Conservation (phyloP, 805 yeast species). For the Dipodascopsis tothii region DNA sequence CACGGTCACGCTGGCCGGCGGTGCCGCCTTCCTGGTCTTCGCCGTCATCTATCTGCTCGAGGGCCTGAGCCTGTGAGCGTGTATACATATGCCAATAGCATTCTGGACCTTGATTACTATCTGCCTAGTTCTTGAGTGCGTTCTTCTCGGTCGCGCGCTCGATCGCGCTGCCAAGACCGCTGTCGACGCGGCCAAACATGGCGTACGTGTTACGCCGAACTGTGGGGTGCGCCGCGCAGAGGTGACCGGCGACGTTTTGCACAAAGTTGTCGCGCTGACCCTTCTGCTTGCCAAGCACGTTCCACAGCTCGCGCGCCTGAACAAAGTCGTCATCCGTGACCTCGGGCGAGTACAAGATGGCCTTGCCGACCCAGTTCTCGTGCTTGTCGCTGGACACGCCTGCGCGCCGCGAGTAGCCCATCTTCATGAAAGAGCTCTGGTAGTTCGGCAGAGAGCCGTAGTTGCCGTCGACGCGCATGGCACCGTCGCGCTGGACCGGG, state of each 20-base stretch:
- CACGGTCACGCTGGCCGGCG: conserved; percentile 86
- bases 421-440: conserved; percentile 16
- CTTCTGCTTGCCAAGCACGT: conserved; percentile 65
- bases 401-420: conserved; percentile 28
- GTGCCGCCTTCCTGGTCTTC: conserved; percentile 76
- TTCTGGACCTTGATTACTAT: too few relatives aligned
- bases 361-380: conserved; percentile 77
- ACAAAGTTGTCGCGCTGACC: conserved; percentile 81
- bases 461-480: conserved; percentile 41
- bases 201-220: conserved; percentile 74
- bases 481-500: conserved; percentile 57
- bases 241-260: conserved; percentile 76
- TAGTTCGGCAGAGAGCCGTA: conserved; percentile 48
- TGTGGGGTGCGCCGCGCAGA: conserved; percentile 53
- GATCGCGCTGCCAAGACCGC: conserved; percentile 59
- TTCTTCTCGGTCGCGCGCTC: conserved; percentile 46
- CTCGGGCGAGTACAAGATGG: conserved; percentile 53
- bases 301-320: conserved; percentile 73
- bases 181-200: conserved; percentile 66
- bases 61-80: conserved; percentile 30
- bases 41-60: conserved; percentile 72
- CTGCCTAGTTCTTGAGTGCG: too few relatives aligned
- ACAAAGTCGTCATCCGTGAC: conserved; percentile 61
- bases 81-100: too few relatives aligned
- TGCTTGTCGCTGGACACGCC: conserved; percentile 41